Evolutionary conservation across 2,329 filamentous ascomycete species (phyloP).

Genomic region (Pestalotiopsis sp.): DNA sequence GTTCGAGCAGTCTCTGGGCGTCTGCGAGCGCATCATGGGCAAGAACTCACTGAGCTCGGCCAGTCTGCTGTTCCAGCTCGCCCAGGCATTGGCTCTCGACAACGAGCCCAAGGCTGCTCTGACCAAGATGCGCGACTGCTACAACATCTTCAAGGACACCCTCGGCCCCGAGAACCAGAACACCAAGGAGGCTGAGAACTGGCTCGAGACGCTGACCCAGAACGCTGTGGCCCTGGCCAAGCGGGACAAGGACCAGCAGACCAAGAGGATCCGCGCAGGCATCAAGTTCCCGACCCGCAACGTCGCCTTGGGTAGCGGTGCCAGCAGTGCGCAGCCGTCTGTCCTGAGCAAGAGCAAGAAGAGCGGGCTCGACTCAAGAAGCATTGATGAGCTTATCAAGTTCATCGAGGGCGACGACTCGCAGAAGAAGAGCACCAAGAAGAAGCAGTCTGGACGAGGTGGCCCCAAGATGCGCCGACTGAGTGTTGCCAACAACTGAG

Average conservation of each 20-base stretch:
- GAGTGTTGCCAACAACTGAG: slow-evolving; percentile 20
- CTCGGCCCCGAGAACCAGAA: slow-evolving; percentile 92
- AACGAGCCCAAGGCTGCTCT: slow-evolving; percentile 92
- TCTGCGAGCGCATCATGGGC: slow-evolving; percentile 90
- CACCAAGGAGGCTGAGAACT: slow-evolving; percentile 95
- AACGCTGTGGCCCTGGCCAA: slow-evolving; percentile 95
- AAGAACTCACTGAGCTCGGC: slow-evolving; percentile 90
- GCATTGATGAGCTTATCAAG: slow-evolving; percentile 89
- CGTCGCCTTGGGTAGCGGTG: slow-evolving; percentile 58
- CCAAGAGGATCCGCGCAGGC: slow-evolving; percentile 69
- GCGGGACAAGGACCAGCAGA: slow-evolving; percentile 85
- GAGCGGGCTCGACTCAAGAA: slow-evolving; percentile 70
- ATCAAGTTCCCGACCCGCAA: slow-evolving; percentile 70
- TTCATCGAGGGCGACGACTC: slow-evolving; percentile 83
- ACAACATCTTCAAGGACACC: slow-evolving; percentile 88
- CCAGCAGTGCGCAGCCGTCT: slow-evolving; percentile 37
- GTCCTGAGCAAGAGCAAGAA: slow-evolving; percentile 25
- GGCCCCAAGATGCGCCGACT: slow-evolving; percentile 59
- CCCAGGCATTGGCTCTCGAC: slow-evolving; percentile 93
- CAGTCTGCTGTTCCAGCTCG: slow-evolving; percentile 94
- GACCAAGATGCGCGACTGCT: slow-evolving; percentile 91
- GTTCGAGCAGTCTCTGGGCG: slow-evolving; percentile 90
- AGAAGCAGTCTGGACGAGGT: slow-evolving; percentile 54
- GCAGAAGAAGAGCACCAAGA: slow-evolving; percentile 50
- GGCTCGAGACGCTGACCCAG: slow-evolving; percentile 94